A percentile compares a stretch with the other conserved stretches of the same genome.
Conservation (phyloP, 2,329 filamentous ascomycete genomes). For the Neofusicoccum laricinum region DNA sequence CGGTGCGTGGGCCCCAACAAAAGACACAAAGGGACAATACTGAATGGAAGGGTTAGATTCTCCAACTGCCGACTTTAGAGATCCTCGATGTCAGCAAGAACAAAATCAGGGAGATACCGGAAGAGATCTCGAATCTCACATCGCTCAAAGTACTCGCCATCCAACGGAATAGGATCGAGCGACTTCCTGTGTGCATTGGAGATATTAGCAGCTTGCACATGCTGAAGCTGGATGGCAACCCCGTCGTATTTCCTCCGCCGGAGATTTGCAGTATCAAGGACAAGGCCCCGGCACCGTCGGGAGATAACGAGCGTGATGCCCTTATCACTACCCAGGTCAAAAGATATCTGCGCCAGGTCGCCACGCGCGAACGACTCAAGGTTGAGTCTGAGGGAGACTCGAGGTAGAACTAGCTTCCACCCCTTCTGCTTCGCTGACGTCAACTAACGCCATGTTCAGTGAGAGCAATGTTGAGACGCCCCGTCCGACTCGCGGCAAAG, state of each 20-base stretch:
- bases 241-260: conserved; percentile 69
- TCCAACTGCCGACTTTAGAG: conserved; percentile 80
- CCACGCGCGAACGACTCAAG: conserved; percentile 34
- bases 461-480: conserved; percentile 77
- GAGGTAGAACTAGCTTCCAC: conserved; percentile 29
- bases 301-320: conserved; percentile 59
- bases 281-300: conserved; percentile 44
- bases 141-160: conserved; percentile 88
- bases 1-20: conserved; percentile 46
- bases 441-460: conserved; percentile 41
- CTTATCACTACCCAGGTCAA: conserved; percentile 61
- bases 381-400: conserved; percentile 47
- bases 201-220: conserved; percentile 89
- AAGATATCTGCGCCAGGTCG: conserved; percentile 51
- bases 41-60: conserved; percentile 59
- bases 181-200: conserved; percentile 77
- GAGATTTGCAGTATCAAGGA: conserved; percentile 43
- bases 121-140: conserved; percentile 74
- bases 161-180: conserved; percentile 80
- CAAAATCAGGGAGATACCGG: conserved; percentile 72
- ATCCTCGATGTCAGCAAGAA: conserved; percentile 92
- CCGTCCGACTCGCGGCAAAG: conserved; percentile 59
- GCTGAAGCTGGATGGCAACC: conserved; percentile 86
- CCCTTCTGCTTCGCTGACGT: neutral
- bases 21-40: conserved; percentile 21